A percentile compares a stretch with the other conserved stretches of the same genome.
Evolutionary conservation across 495 filamentous ascomycete species (phyloP).

Genomic region (Hypoxylon fuscum): DNA sequence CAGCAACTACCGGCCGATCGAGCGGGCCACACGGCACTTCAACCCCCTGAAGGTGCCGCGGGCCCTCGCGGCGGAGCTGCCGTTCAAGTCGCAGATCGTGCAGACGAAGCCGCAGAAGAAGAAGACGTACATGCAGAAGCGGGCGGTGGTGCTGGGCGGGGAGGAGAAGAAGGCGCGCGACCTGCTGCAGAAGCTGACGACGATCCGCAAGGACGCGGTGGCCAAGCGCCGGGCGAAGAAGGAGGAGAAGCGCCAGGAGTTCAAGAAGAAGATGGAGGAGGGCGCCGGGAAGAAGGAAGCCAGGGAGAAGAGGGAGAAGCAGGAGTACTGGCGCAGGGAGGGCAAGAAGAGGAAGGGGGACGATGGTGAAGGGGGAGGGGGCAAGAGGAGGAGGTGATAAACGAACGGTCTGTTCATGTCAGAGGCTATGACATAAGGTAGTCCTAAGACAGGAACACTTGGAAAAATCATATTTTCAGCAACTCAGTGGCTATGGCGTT

Average conservation of each 20-base stretch:
- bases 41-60: slow-evolving; percentile 91
- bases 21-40: slow-evolving; percentile 84
- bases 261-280: slow-evolving; percentile 81
- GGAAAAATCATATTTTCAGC: no score
- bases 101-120: slow-evolving; percentile 80
- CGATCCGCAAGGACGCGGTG: slow-evolving; percentile 87
- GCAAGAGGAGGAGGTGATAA: slow-evolving; percentile 67
- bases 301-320: slow-evolving; percentile 86
- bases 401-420: neutral
- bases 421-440: no score
- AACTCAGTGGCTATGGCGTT: no score
- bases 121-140: slow-evolving; percentile 91
- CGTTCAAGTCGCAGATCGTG: slow-evolving; percentile 91
- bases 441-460: no score
- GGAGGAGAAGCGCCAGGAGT: slow-evolving; percentile 80
- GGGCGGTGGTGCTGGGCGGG: slow-evolving; percentile 77
- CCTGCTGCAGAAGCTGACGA: slow-evolving; percentile 93
- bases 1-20: slow-evolving; percentile 82
- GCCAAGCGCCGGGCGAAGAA: slow-evolving; percentile 83
- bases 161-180: slow-evolving; percentile 91
- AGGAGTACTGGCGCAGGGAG: slow-evolving; percentile 93
- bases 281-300: slow-evolving; percentile 81
- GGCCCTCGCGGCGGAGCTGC: slow-evolving; percentile 82
- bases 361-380: slow-evolving; percentile 68
- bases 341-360: slow-evolving; percentile 88